Percentiles rank a stretch among this genome's conserved stretches.
Evolutionary conservation across 768 basidiomycete species (phyloP).

Genomic region (Cystofilobasidium ferigula): DNA sequence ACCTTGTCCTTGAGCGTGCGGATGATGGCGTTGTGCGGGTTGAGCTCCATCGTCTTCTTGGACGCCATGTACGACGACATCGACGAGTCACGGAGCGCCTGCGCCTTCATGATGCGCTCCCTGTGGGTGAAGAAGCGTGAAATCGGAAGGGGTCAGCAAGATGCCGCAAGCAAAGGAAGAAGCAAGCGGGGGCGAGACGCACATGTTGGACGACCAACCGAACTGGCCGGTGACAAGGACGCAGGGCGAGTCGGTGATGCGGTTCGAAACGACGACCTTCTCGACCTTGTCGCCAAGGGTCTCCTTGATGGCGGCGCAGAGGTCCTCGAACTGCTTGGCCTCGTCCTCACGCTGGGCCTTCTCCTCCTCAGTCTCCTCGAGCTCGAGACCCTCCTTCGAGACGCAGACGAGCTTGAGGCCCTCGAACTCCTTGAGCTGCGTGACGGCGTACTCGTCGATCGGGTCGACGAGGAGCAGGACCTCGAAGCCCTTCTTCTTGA

Average conservation of each 20-base stretch:
- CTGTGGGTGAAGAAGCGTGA: neutral
- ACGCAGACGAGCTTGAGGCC: constrained; percentile 95
- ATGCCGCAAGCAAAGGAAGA: neutral
- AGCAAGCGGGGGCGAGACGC: constrained; percentile 39
- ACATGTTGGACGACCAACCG: constrained; percentile 99
- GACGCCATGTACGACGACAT: constrained; percentile 99
- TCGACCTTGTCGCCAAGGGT: constrained; percentile 98
- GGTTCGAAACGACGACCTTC: constrained; percentile 96
- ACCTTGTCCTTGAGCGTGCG: constrained; percentile 94
- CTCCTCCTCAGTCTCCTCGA: constrained; percentile 97
- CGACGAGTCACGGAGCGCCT: constrained; percentile 87
- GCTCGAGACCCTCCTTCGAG: constrained; percentile 97
- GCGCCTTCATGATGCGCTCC: constrained; percentile 99
- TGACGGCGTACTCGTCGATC: constrained; percentile 97
- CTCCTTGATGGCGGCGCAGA: constrained; percentile 93
- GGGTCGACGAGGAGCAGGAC: constrained; percentile 95
- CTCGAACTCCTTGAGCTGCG: constrained; percentile 98
- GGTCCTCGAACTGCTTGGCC: constrained; percentile 65
- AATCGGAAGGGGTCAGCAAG: neutral
- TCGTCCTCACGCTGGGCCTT: constrained; percentile 83
- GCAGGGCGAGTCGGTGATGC: constrained; percentile 91
- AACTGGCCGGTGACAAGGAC: constrained; percentile 98
- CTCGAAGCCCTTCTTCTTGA: constrained; percentile 99
- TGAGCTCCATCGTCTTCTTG: constrained; percentile 94
- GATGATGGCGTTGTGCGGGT: constrained; percentile 82